phyloP scores from a whole-genome alignment of 2,329 filamentous ascomycete species.

The Neocatenulostroma microsporum region DNA sequence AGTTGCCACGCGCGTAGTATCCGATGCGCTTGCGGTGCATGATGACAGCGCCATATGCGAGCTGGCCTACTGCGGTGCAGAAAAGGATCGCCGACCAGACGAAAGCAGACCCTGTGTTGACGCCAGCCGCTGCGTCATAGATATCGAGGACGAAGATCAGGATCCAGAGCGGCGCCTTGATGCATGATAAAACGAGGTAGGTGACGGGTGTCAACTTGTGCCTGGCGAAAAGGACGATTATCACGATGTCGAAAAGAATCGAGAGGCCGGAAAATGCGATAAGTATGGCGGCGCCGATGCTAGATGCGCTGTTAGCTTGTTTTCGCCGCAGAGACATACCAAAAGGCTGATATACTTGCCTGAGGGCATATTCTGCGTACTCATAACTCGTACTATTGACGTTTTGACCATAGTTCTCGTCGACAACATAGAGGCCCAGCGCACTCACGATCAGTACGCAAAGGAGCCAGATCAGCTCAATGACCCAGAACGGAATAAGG shows the following conservation, averaged over 20 bases:
- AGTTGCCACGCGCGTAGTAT: slow-evolving; percentile 20
- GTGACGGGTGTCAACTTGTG: slow-evolving; percentile 18
- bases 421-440: slow-evolving; percentile 8
- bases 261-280: slow-evolving; percentile 17
- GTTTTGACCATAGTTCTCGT: background rate
- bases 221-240: slow-evolving; percentile 20
- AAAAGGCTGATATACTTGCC: slow-evolving; percentile 1
- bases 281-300: slow-evolving; percentile 14
- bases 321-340: too few species aligned
- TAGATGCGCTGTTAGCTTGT: slow-evolving; percentile 14
- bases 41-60: slow-evolving; percentile 34
- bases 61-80: slow-evolving; percentile 32
- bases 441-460: slow-evolving; percentile 12
- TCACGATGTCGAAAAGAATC: slow-evolving; percentile 21
- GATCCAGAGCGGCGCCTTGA: slow-evolving; percentile 20
- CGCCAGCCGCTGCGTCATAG: slow-evolving; percentile 7
- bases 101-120: slow-evolving; percentile 10
- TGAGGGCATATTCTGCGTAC: background rate
- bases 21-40: slow-evolving; percentile 32
- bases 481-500: slow-evolving; percentile 23
- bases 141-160: slow-evolving; percentile 18
- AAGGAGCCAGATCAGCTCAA: slow-evolving; percentile 15
- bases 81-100: slow-evolving; percentile 27
- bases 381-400: too few species aligned
- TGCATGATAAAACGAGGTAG: slow-evolving; percentile 18